phyloP scores from a whole-genome alignment of 345 rosid genomes.

The Mangifera indica region DNA sequence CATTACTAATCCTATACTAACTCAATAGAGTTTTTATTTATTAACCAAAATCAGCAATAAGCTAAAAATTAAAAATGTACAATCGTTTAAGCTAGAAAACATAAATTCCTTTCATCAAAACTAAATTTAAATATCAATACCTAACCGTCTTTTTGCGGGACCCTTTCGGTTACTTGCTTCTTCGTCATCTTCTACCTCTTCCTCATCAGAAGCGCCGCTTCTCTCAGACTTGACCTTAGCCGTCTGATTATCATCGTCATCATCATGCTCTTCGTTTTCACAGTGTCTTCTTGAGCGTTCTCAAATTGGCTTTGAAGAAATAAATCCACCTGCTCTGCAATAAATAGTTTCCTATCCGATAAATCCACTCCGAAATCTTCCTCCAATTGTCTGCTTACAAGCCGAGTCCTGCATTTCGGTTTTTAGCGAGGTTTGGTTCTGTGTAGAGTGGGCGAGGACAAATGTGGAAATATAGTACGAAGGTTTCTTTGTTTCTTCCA shows the following conservation, averaged over 20 bases:
- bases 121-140: constrained; percentile 4
- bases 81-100: neutral
- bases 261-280: constrained; percentile 7
- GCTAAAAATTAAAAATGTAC: neutral
- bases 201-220: constrained; percentile 22
- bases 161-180: constrained; percentile 19
- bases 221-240: constrained; percentile 27
- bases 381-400: constrained; percentile 42
- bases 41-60: neutral
- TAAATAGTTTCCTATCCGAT: constrained; percentile 41
- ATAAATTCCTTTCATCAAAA: neutral
- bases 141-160: constrained; percentile 36
- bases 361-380: constrained; percentile 48
- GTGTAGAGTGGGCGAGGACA: constrained; percentile 3
- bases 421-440: neutral
- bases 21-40: neutral
- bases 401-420: constrained; percentile 8
- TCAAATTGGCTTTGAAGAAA: constrained; percentile 39
- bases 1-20: neutral
- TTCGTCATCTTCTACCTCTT: constrained; percentile 21
- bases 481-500: constrained; percentile 8
- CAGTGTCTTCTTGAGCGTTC: constrained; percentile 17
- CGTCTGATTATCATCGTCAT: constrained; percentile 26
- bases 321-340: constrained; percentile 48
- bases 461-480: constrained; percentile 17